Evolutionary conservation across 2,329 filamentous ascomycete species (phyloP), one percentile per base, ranked within the genome.

Genomic region (Colletotrichum gloeosporioides): DNA sequence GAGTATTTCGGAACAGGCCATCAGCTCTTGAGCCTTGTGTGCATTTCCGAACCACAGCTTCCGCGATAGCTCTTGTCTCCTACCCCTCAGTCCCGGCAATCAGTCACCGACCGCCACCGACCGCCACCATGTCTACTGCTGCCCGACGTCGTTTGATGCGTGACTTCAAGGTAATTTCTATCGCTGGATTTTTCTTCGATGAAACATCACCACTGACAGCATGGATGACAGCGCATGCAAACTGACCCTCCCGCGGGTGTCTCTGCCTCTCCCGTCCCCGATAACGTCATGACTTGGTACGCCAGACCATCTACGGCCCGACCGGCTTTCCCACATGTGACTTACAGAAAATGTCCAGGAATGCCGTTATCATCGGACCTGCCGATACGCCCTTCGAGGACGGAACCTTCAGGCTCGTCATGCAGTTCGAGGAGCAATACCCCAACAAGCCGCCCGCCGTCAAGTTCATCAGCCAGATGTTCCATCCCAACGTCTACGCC

Each of bases 401-500:
- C 85, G 97, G 97, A 78, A 99, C 97, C 27, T 99, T 99, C 85
- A 91, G 96, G 79, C 93, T 99, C 13, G 96, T 99, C 68, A 99
- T 99, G 96, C 96, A 98, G 83, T 99, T 99, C 81, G 97, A 99
- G 84, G 97, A 99, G 85, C 96, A 98, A 82, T 99, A 99, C 82
- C 97, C 97, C 34, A 99, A 99, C 88, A 99, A 99, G 85, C 97
- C 97, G 7, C 97, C 97, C 0, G 95, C 96, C 39, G 97, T 99
- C 87, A 99, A 99, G 84, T 99, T 99, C 85, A 98, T 99, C 84
- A 98, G 95, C 86, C 93, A 97, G 85, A 99, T 99, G 97, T 99
- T 99, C 86, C 97, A 99, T 82, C 97, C 97, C 22, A 99, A 99
- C 83, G 97, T 99, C 73, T 99, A 99, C 84, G 96, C 95, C 69